Evolutionary conservation across 2,329 filamentous ascomycete species (phyloP).

Genomic region (Cladophialophora bantiana): DNA sequence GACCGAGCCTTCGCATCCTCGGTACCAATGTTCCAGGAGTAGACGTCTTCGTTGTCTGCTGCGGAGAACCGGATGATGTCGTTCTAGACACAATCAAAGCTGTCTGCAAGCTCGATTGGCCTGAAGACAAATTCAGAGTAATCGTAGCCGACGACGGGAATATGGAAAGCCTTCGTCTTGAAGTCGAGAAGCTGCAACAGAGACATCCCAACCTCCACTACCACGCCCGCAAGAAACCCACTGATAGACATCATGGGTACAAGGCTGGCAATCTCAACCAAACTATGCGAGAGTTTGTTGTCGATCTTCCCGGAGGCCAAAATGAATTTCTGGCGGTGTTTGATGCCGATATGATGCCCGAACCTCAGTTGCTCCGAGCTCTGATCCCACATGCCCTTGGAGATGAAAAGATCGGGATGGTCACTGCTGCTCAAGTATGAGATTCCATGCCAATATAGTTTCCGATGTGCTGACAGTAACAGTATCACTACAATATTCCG

Average conservation of each 20-base stretch:
- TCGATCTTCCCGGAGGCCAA: conserved; percentile 58
- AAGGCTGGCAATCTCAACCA: conserved; percentile 57
- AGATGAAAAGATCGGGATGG: conserved; percentile 42
- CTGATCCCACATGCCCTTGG: conserved; percentile 47
- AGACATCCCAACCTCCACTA: conserved; percentile 51
- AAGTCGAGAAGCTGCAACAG: conserved; percentile 46
- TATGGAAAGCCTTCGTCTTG: conserved; percentile 46
- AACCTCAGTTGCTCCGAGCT: conserved; percentile 46
- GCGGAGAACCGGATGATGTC: conserved; percentile 62
- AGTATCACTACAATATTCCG: conserved; percentile 44
- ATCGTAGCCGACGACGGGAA: conserved; percentile 60
- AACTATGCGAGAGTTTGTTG: conserved; percentile 35
- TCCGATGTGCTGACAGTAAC: conserved; percentile 24
- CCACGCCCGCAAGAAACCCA: conserved; percentile 50
- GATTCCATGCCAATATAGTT: neutral
- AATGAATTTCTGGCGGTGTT: conserved; percentile 67
- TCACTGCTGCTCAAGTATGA: conserved; percentile 44
- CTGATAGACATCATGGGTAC: conserved; percentile 47
- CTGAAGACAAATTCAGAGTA: conserved; percentile 59
- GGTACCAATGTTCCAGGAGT: conserved; percentile 59
- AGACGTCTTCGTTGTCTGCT: conserved; percentile 64
- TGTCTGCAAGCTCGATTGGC: conserved; percentile 61
- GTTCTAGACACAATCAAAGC: conserved; percentile 62
- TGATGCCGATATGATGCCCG: conserved; percentile 68
- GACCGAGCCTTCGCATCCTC: conserved; percentile 30